A percentile compares a stretch with the other conserved stretches of the same genome.
phyloP scores from a whole-genome alignment of 306 rosid species.

The Pachyrhizus erosus region DNA sequence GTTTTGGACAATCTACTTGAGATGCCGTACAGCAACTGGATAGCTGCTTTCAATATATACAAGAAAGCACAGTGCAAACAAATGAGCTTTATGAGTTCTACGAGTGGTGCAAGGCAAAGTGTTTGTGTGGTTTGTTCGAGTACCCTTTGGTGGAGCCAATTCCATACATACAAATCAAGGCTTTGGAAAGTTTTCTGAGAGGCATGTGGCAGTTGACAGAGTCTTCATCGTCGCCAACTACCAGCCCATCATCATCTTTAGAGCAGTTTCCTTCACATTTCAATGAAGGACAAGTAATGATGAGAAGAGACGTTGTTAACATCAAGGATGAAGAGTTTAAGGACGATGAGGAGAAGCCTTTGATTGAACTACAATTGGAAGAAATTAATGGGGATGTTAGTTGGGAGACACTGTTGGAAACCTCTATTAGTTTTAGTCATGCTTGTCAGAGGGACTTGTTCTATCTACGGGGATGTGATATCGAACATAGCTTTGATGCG shows the following conservation, averaged over 20 bases:
- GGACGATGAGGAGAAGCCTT: slow-evolving; percentile 54
- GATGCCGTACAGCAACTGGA: slow-evolving; percentile 61
- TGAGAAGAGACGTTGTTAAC: slow-evolving; percentile 7
- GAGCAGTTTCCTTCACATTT: slow-evolving; percentile 22
- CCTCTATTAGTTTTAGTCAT: slow-evolving; percentile 51
- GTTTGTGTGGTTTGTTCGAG: slow-evolving; percentile 64
- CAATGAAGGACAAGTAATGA: not conserved
- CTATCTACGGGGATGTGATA: not conserved
- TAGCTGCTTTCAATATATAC: slow-evolving; percentile 62
- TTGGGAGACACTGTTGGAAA: slow-evolving; percentile 75
- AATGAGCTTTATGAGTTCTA: slow-evolving; percentile 64
- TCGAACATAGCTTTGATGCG: not conserved
- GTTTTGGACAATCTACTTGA: slow-evolving; percentile 70
- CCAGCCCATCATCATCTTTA: slow-evolving; percentile 35
- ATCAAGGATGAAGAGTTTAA: slow-evolving; percentile 40
- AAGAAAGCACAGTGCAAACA: slow-evolving; percentile 72
- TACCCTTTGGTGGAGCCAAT: slow-evolving; percentile 66
- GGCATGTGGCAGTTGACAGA: slow-evolving; percentile 80
- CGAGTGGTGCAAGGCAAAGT: slow-evolving; percentile 61
- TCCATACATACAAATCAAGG: slow-evolving; percentile 61
- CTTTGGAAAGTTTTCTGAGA: slow-evolving; percentile 57
- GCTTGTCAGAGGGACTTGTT: slow-evolving; percentile 30
- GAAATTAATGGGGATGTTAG: slow-evolving; percentile 39
- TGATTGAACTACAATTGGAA: slow-evolving; percentile 50
- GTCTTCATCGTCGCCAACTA: slow-evolving; percentile 42